Evolutionary conservation across 768 basidiomycete species (phyloP).

Genomic region (Termitomyces sp.): DNA sequence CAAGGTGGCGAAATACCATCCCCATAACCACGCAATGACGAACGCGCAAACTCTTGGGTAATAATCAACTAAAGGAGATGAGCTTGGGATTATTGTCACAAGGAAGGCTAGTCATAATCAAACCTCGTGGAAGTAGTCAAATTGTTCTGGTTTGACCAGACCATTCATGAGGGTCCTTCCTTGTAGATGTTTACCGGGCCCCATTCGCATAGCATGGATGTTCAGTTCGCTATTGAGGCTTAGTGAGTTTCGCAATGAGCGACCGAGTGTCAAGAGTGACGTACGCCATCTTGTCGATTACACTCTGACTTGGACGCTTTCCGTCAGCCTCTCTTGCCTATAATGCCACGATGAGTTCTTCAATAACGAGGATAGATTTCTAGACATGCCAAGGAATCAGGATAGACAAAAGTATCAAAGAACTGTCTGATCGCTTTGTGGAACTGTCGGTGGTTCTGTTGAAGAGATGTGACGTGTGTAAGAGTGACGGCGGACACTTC

Average conservation of each 20-base stretch:
- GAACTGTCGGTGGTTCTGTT: conserved; percentile 51
- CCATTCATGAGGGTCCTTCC: conserved; percentile 82
- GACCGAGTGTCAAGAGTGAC: conserved; percentile 47
- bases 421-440: conserved; percentile 61
- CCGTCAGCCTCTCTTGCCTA: conserved; percentile 80
- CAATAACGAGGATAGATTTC: not conserved
- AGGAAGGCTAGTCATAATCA: not conserved
- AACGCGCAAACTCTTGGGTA: conserved; percentile 77
- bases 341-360: not conserved
- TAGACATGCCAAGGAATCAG: conserved; percentile 34
- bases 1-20: conserved; percentile 47
- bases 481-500: not conserved
- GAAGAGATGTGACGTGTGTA: not conserved
- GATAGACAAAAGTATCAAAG: conserved; percentile 59
- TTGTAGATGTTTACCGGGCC: conserved; percentile 89
- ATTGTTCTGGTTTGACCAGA: conserved; percentile 79
- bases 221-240: conserved; percentile 48
- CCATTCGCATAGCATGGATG: conserved; percentile 89
- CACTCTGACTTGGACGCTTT: conserved; percentile 74
- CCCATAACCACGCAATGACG: conserved; percentile 74
- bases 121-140: conserved; percentile 88
- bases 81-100: conserved; percentile 1
- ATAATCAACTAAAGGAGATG: conserved; percentile 57
- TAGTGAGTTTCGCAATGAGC: conserved; percentile 42
- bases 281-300: conserved; percentile 87